Base-by-base conservation (phyloP, 2,329 filamentous ascomycete genomes). In the Ophiostoma himal-ulmi region DNA sequence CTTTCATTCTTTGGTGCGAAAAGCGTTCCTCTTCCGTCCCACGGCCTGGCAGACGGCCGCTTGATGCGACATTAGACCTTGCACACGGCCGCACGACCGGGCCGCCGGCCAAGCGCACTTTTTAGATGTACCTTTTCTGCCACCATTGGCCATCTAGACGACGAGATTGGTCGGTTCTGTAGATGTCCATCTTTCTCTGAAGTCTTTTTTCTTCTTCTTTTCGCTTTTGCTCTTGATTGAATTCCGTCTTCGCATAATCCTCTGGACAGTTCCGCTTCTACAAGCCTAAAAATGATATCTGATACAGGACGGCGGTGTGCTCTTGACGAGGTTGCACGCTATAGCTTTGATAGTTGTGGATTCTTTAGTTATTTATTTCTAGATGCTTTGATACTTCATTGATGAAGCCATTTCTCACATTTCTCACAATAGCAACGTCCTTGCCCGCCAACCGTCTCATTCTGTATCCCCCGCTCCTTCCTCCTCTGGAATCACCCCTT, bases 31-130 rank as follows among this genome's bases (percentile, higher is more conserved):
- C 37, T 39, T 39, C 17, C 17, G 17, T 7, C 17, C 44, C 44
- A 20, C 44, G 44, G 44, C 44, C 44, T 48, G 44, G 17, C 44
- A 48, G 44, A 62, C 11, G 57, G 52, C 52, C 52, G 52, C 52
- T 57, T 57, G 44, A 17, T 48, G 44, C 44, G 3, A 48, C 44
- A 48, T 7, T 48, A 48, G 5, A 57, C 22, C 26, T 26, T 10
- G 20, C 20, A 54, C 26, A 5, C 22, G 57, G 57, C 57, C 57
- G 57, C 52, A 8, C 57, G 57, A 62, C 57, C 57, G 5, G 57
- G 57, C 26, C 57, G 52, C n/a, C 57, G 57, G 57, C 57, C 57
- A 62, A 62, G 57, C 57, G 57, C 57, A 62, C 57, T 34, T 62
- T 62, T 62, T 6, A 11, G 14, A 26, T 62, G 57, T 5, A 62